Percentiles rank a stretch among this genome's conserved stretches.
Conservation (phyloP, 352 stramenopile species). For the Blastocystis hominis region DNA sequence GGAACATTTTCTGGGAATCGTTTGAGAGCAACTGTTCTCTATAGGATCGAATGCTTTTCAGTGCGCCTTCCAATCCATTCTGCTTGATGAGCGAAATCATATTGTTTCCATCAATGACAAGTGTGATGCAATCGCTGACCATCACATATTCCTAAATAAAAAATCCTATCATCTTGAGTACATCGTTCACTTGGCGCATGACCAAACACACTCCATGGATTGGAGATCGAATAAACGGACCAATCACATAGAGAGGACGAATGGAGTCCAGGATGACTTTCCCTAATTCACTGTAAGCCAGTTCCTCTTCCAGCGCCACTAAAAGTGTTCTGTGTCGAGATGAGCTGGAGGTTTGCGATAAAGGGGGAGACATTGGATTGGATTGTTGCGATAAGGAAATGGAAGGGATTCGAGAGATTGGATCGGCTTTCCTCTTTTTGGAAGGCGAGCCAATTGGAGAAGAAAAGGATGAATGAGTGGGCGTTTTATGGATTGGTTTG, state of each 20-base stretch:
- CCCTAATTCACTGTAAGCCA: neutral
- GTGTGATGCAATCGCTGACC: neutral
- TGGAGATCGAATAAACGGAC: neutral
- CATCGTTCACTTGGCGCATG: constrained; percentile 16
- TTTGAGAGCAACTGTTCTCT: neutral
- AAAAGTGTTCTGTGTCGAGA: neutral
- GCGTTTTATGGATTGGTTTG: too few species aligned
- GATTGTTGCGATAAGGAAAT: too few species aligned
- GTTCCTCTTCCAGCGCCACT: neutral
- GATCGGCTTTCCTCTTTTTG: neutral
- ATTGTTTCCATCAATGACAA: constrained; percentile 5
- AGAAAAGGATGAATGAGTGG: too few species aligned
- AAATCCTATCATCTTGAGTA: neutral
- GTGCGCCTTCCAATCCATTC: neutral
- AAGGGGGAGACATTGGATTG: neutral
- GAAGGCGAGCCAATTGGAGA: too few species aligned
- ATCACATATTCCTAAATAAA: neutral
- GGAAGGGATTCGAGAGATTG: neutral
- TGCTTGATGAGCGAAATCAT: constrained; percentile 47
- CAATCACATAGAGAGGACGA: neutral
- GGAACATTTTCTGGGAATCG: neutral
- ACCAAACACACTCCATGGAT: constrained; percentile 21
- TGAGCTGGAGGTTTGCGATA: neutral
- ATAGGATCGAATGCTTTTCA: neutral
- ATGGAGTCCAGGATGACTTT: neutral